A percentile compares a stretch with the other conserved stretches of the same genome.
Evolutionary conservation across 352 stramenopile genomes (phyloP).

Genomic region (Globisporangium echinulatum): DNA sequence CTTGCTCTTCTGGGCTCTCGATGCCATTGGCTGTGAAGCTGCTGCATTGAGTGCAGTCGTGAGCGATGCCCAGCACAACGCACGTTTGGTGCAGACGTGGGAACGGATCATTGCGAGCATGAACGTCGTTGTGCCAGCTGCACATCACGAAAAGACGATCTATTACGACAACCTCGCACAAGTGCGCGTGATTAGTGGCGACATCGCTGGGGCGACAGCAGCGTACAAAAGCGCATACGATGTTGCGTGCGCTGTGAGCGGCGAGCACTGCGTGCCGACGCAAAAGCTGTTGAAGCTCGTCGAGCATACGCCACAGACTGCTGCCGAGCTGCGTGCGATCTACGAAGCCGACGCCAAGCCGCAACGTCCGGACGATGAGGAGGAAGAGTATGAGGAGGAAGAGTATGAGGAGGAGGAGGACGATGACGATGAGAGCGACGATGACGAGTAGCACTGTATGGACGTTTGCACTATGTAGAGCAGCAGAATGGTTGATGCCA

Average conservation of each 20-base stretch:
- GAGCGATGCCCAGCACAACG: constrained; percentile 26
- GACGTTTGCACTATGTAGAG: no score
- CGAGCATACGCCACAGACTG: constrained; percentile 54
- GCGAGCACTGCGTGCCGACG: constrained; percentile 51
- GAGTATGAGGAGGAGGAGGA: constrained; percentile 9
- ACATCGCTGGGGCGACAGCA: constrained; percentile 36
- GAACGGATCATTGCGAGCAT: constrained; percentile 60
- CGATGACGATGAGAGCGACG: neutral
- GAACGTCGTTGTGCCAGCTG: constrained; percentile 58
- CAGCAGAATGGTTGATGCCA: no score
- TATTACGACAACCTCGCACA: constrained; percentile 84
- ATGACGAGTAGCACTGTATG: neutral
- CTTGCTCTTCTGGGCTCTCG: constrained; percentile 70
- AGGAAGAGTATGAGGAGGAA: constrained; percentile 25
- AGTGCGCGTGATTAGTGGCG: constrained; percentile 54
- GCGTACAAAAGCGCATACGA: constrained; percentile 55
- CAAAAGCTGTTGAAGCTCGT: constrained; percentile 51
- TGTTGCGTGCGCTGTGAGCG: constrained; percentile 54
- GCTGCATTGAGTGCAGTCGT: constrained; percentile 28
- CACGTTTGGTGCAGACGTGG: constrained; percentile 43
- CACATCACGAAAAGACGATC: constrained; percentile 77
- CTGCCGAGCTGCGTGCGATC: constrained; percentile 48
- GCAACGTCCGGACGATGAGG: constrained; percentile 18
- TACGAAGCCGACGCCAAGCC: constrained; percentile 46
- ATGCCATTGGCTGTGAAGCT: constrained; percentile 60